Conservation (phyloP, 495 filamentous ascomycete genomes). For the Diplogelasinospora grovesii region DNA sequence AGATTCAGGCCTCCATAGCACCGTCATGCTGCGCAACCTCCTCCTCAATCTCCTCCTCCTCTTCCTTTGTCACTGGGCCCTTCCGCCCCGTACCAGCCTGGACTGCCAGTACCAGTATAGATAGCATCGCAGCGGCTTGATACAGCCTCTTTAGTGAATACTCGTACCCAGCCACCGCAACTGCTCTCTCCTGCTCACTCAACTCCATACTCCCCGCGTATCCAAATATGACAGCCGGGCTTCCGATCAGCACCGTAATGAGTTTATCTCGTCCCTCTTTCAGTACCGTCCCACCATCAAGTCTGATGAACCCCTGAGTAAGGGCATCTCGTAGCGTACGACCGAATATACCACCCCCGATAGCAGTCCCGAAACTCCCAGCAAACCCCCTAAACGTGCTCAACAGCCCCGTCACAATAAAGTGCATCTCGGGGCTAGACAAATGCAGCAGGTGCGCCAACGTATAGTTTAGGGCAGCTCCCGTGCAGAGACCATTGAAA, state of each 20-base stretch:
- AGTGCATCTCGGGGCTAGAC: conserved; percentile 54
- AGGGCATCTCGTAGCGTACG: conserved; percentile 52
- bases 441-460: conserved; percentile 69
- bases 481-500: conserved; percentile 61
- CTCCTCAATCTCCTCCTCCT: conserved; percentile 25
- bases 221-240: conserved; percentile 60
- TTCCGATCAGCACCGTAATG: conserved; percentile 58
- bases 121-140: conserved; percentile 47
- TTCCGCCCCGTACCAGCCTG: conserved; percentile 69
- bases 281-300: conserved; percentile 23
- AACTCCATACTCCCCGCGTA: too few relatives aligned
- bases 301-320: conserved; percentile 44
- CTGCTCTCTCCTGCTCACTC: conserved; percentile 48
- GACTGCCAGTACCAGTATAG: conserved; percentile 45
- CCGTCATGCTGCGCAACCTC: conserved; percentile 18
- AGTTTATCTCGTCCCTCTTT: conserved; percentile 46
- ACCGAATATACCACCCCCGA: conserved; percentile 68
- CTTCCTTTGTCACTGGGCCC: conserved; percentile 16
- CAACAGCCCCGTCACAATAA: conserved; percentile 61
- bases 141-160: conserved; percentile 52
- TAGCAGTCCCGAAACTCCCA: conserved; percentile 66
- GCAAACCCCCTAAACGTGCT: conserved; percentile 70
- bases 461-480: conserved; percentile 67
- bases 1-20: conserved; percentile 23
- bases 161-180: conserved; percentile 61